Evolutionary conservation across 306 rosid genomes (phyloP).

Genomic region (Trichosanthes cucumerina): DNA sequence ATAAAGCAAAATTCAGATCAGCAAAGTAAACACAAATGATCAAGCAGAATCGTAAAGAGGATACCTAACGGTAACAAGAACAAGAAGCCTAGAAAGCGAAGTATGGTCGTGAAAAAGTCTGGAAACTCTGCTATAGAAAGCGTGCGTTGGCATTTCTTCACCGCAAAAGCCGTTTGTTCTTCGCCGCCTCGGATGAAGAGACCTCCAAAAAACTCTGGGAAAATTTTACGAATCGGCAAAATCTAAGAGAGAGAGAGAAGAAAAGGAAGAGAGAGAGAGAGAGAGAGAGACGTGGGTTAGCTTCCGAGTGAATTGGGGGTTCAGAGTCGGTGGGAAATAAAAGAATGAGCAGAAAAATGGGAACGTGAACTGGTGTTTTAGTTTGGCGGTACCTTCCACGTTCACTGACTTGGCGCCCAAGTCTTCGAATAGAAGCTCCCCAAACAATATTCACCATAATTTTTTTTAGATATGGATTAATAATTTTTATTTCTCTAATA

Average conservation of each 20-base stretch:
- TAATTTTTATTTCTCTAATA: not conserved
- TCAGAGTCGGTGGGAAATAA: constrained; percentile 3
- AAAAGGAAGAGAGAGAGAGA: not conserved
- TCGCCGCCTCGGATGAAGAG: constrained; percentile 8
- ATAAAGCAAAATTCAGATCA: not conserved
- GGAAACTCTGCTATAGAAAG: constrained; percentile 35
- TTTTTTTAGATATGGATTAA: no score
- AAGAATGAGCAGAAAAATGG: not conserved
- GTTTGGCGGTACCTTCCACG: not conserved
- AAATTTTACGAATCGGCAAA: not conserved
- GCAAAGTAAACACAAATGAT: not conserved
- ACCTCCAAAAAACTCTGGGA: not conserved
- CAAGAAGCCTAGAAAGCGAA: constrained; percentile 39
- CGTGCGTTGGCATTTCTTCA: constrained; percentile 28
- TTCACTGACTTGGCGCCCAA: not conserved
- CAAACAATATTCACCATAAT: no score
- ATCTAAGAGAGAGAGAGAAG: not conserved
- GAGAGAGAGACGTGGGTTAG: not conserved
- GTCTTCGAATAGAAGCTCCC: not conserved
- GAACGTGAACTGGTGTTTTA: not conserved
- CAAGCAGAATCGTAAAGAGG: not conserved
- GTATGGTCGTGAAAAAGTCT: constrained; percentile 35
- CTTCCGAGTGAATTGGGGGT: not conserved
- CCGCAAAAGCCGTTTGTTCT: not conserved
- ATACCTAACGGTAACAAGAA: constrained; percentile 68